These are phyloP conservation scores for Aspergillus felis DNA, from an alignment of 2,329 filamentous ascomycete genomes.

Conservation along the genomic window DNA sequence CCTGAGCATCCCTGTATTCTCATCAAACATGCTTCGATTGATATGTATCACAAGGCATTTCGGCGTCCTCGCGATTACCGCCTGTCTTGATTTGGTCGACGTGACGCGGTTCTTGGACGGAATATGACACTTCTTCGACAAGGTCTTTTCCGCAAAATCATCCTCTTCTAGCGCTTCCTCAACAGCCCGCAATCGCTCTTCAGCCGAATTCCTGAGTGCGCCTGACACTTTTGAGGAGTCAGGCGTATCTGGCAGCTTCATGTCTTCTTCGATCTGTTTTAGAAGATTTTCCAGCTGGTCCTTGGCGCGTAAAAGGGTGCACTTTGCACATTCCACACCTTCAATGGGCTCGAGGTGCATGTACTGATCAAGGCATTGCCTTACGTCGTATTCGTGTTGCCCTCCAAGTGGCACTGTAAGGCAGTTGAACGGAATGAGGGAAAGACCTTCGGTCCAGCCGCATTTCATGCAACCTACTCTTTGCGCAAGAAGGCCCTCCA, in stretches of 20 bases:
- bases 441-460: constrained; percentile 81
- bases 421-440: constrained; percentile 90
- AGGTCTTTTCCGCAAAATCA: constrained; percentile 68
- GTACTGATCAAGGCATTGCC: constrained; percentile 78
- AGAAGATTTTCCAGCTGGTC: constrained; percentile 50
- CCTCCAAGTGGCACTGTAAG: constrained; percentile 77
- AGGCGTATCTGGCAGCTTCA: constrained; percentile 15
- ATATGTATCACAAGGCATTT: constrained; percentile 79
- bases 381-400: constrained; percentile 64
- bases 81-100: constrained; percentile 84
- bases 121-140: constrained; percentile 63
- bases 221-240: constrained; percentile 26
- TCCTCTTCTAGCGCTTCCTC: constrained; percentile 71
- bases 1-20: constrained; percentile 69
- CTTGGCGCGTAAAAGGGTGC: constrained; percentile 66
- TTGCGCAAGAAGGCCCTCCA: constrained; percentile 85
- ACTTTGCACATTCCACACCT: constrained; percentile 87
- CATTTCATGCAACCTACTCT: constrained; percentile 83
- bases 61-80: constrained; percentile 77
- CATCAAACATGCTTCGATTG: constrained; percentile 88
- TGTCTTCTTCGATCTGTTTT: constrained; percentile 37
- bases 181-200: constrained; percentile 60
- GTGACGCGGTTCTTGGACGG: constrained; percentile 64
- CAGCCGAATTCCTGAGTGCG: constrained; percentile 40
- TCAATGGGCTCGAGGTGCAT: constrained; percentile 80